A percentile compares a stretch with the other conserved stretches of the same genome.
Conservation (phyloP, 73 alveolate genomes). For the Halteria grandinella region DNA sequence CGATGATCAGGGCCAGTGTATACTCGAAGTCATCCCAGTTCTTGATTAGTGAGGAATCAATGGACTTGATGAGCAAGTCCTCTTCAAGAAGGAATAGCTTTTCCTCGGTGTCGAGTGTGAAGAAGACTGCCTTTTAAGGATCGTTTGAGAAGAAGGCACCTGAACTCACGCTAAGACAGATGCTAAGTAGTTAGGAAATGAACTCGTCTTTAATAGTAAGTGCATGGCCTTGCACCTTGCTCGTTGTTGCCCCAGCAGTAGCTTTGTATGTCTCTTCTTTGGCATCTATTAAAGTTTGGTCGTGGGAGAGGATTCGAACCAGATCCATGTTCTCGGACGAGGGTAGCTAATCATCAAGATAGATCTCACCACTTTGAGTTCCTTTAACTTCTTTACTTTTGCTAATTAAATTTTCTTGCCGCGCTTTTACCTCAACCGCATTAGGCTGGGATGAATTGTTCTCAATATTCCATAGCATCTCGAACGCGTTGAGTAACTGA, state of each 20-base stretch:
- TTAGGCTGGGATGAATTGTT: too few relatives aligned
- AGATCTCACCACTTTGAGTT: too few relatives aligned
- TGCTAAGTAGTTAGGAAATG: not conserved
- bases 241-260: conserved; percentile 1
- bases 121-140: too few relatives aligned
- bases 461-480: conserved; percentile 51
- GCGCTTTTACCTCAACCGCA: too few relatives aligned
- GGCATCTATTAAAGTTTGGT: not conserved
- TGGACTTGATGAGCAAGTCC: conserved; percentile 10
- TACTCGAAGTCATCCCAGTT: conserved; percentile 50
- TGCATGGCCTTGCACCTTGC: conserved; percentile 49
- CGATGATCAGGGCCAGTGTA: conserved; percentile 8
- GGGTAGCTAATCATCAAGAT: too few relatives aligned
- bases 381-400: too few relatives aligned
- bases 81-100: conserved; percentile 8
- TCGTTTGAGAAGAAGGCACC: too few relatives aligned
- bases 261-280: not conserved
- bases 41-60: not conserved
- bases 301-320: conserved; percentile 17
- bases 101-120: not conserved
- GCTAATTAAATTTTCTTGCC: too few relatives aligned
- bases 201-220: conserved; percentile 32
- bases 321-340: conserved; percentile 9
- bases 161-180: conserved; percentile 5
- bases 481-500: conserved; percentile 29